A percentile compares a stretch with the other conserved stretches of the same genome.
These are phyloP conservation scores for Coelastrella sp. DNA, from an alignment of 139 green algal species.

Conservation along the genomic window DNA sequence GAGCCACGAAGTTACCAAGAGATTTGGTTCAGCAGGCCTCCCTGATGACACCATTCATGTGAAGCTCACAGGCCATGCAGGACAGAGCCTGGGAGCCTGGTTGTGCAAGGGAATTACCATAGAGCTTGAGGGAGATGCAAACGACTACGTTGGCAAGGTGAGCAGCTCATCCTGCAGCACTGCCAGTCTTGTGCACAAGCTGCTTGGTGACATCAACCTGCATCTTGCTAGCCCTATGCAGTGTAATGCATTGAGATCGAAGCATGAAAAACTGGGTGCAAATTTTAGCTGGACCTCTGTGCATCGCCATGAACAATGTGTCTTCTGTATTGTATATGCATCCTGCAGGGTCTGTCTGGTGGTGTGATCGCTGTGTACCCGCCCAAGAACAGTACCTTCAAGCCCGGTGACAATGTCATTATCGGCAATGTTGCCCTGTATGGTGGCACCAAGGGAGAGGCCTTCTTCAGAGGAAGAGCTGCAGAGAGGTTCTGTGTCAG, in stretches of 20 bases:
- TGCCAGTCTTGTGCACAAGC: not conserved
- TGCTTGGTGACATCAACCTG: no score
- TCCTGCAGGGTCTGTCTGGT: conserved; percentile 78
- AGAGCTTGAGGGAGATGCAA: conserved; percentile 94
- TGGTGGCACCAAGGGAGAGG: conserved; percentile 88
- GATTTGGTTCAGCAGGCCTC: conserved; percentile 84
- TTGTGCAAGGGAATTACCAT: conserved; percentile 87
- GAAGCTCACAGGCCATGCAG: conserved; percentile 90
- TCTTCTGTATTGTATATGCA: not conserved
- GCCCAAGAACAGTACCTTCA: conserved; percentile 71
- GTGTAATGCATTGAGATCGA: not conserved
- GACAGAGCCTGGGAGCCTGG: conserved; percentile 91
- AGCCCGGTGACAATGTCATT: conserved; percentile 91
- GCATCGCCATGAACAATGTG: no score
- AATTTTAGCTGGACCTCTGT: no score
- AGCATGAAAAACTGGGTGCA: no score
- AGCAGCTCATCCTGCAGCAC: no score
- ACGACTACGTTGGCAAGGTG: conserved; percentile 97
- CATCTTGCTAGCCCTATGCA: not conserved
- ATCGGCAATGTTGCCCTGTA: conserved; percentile 97
- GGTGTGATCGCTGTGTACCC: conserved; percentile 88
- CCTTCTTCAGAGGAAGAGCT: conserved; percentile 92
- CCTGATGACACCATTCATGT: conserved; percentile 91
- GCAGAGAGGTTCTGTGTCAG: conserved; percentile 93
- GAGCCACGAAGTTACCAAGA: conserved; percentile 90